Evolutionary conservation across 2,329 filamentous ascomycete species (phyloP).

Genomic region (Dothistroma pini): DNA sequence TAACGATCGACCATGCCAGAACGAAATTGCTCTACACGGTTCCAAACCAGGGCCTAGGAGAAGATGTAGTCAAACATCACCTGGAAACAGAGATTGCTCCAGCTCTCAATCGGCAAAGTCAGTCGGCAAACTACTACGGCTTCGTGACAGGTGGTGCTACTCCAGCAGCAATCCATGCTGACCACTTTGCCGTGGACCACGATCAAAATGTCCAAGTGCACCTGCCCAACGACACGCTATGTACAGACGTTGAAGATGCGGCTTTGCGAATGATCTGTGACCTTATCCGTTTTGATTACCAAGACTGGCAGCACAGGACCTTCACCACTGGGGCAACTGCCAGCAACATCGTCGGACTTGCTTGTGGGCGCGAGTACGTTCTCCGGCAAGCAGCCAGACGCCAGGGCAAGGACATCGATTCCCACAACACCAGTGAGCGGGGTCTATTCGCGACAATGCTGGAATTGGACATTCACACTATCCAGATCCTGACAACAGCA

Average conservation of each 20-base stretch:
- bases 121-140: conserved; percentile 71
- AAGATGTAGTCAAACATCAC: conserved; percentile 42
- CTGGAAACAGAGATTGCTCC: conserved; percentile 46
- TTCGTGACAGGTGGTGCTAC: conserved; percentile 83
- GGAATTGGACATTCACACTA: conserved; percentile 58
- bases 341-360: conserved; percentile 62
- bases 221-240: conserved; percentile 68
- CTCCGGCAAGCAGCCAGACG: conserved; percentile 45
- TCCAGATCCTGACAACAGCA: conserved; percentile 76
- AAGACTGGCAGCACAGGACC: conserved; percentile 65
- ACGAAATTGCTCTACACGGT: conserved; percentile 37
- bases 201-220: conserved; percentile 87
- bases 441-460: conserved; percentile 67
- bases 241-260: conserved; percentile 71
- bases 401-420: conserved; percentile 18
- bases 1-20: conserved; percentile 32
- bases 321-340: conserved; percentile 74
- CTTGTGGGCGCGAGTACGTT: conserved; percentile 67
- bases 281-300: conserved; percentile 58
- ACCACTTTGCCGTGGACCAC: conserved; percentile 73
- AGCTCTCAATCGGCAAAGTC: conserved; percentile 61
- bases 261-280: conserved; percentile 67
- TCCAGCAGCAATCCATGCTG: conserved; percentile 74
- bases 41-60: conserved; percentile 41
- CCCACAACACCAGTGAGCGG: conserved; percentile 58